Evolutionary conservation across 2,329 filamentous ascomycete genomes (phyloP).

Genomic region (Apiospora sp.): DNA sequence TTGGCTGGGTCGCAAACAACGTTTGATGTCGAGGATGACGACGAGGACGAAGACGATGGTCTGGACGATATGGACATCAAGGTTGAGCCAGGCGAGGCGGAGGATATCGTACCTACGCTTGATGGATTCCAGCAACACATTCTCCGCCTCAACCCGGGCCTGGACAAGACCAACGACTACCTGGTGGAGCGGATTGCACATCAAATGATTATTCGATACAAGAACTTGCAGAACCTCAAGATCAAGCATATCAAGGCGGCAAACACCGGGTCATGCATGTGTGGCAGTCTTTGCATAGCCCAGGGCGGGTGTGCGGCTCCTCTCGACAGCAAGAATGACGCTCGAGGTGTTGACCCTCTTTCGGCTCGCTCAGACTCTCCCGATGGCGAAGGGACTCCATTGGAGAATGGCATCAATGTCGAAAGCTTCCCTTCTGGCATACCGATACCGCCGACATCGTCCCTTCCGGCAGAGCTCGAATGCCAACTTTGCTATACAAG

Average conservation of each 20-base stretch:
- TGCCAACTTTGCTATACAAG: constrained; percentile 86
- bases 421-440: constrained; percentile 84
- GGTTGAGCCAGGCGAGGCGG: constrained; percentile 67
- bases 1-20: constrained; percentile 52
- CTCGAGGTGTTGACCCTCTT: constrained; percentile 65
- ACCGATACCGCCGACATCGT: constrained; percentile 78
- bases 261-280: constrained; percentile 62
- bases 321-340: constrained; percentile 66
- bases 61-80: constrained; percentile 67
- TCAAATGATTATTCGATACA: constrained; percentile 82
- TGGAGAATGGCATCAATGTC: constrained; percentile 72
- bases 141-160: constrained; percentile 74
- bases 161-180: constrained; percentile 62
- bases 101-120: constrained; percentile 74
- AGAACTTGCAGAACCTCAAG: constrained; percentile 73
- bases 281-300: constrained; percentile 68
- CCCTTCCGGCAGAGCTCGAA: constrained; percentile 86
- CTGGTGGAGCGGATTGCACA: constrained; percentile 83
- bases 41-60: constrained; percentile 66
- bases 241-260: constrained; percentile 74
- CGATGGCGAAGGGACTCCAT: constrained; percentile 71
- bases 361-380: constrained; percentile 63
- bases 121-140: constrained; percentile 82
- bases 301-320: constrained; percentile 71
- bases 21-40: constrained; percentile 61